Percentiles rank a stretch among this genome's conserved stretches.
Evolutionary conservation across 495 filamentous ascomycete species (phyloP).

Genomic region (Glarea lozoyensis): DNA sequence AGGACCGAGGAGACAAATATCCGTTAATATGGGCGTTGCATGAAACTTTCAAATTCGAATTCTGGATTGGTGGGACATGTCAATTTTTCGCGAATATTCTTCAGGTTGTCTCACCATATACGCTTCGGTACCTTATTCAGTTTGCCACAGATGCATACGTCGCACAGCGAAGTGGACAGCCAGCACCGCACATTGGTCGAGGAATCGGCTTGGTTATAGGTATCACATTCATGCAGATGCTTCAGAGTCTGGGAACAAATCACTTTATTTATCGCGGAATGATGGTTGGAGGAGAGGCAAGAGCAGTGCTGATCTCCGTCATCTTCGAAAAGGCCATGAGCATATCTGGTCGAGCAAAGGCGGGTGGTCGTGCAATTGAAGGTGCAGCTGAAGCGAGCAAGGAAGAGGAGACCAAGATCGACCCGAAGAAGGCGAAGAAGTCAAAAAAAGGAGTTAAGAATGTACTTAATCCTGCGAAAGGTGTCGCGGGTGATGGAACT

Average conservation of each 20-base stretch:
- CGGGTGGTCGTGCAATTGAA: constrained; percentile 39
- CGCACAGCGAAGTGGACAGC: constrained; percentile 32
- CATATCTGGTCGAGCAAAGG: constrained; percentile 68
- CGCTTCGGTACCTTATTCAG: constrained; percentile 64
- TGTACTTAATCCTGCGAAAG: constrained; percentile 29
- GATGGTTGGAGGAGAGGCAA: constrained; percentile 68
- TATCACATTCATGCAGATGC: constrained; percentile 65
- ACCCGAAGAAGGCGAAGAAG: constrained; percentile 24
- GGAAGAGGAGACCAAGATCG: constrained; percentile 25
- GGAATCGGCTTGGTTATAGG: constrained; percentile 71
- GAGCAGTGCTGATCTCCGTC: constrained; percentile 63
- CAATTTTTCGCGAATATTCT: constrained; percentile 62
- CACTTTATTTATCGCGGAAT: constrained; percentile 79
- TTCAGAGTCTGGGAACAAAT: constrained; percentile 63
- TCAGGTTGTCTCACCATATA: constrained; percentile 66
- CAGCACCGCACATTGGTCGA: constrained; percentile 50
- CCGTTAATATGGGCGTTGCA: constrained; percentile 75
- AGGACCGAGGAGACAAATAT: constrained; percentile 57
- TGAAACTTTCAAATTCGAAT: constrained; percentile 80
- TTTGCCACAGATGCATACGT: constrained; percentile 73
- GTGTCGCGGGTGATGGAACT: constrained; percentile 53
- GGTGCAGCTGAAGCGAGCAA: constrained; percentile 37
- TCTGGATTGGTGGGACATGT: constrained; percentile 72
- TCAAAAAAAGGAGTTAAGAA: constrained; percentile 31
- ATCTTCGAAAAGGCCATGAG: constrained; percentile 80